phyloP scores from a whole-genome alignment of 495 filamentous ascomycete species.

The Podospora tetraspora region DNA sequence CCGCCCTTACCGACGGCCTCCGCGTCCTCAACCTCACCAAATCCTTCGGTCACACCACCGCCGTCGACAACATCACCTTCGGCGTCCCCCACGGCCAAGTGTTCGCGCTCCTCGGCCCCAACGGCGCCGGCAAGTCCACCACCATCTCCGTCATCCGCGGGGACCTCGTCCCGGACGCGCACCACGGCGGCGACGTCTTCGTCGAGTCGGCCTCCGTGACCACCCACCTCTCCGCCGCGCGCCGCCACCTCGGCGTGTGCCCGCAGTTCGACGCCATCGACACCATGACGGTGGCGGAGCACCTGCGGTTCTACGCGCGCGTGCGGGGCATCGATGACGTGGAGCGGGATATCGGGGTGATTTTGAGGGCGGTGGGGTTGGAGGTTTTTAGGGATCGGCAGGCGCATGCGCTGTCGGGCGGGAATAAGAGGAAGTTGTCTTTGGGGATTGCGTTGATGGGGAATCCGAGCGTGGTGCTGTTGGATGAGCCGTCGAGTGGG shows the following conservation, averaged over 20 bases:
- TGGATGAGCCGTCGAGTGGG: slow-evolving; percentile 66
- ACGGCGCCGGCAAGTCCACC: slow-evolving; percentile 83
- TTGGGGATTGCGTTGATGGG: slow-evolving; percentile 71
- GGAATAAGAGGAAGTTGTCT: slow-evolving; percentile 67
- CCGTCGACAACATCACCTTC: slow-evolving; percentile 79
- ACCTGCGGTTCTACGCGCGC: slow-evolving; percentile 69
- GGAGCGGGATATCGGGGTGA: slow-evolving; percentile 55
- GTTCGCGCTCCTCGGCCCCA: slow-evolving; percentile 81
- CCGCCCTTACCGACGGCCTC: slow-evolving; percentile 57
- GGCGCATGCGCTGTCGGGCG: slow-evolving; percentile 63
- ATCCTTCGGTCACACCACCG: slow-evolving; percentile 61
- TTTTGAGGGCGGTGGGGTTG: slow-evolving; percentile 57
- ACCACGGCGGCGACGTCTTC: slow-evolving; percentile 59
- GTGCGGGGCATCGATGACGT: slow-evolving; percentile 60
- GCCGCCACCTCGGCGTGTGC: slow-evolving; percentile 70
- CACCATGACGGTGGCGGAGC: slow-evolving; percentile 64
- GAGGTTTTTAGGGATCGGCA: slow-evolving; percentile 54
- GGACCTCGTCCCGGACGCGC: slow-evolving; percentile 61
- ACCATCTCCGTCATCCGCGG: slow-evolving; percentile 80
- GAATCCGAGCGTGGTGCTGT: slow-evolving; percentile 63
- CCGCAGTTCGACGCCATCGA: slow-evolving; percentile 69
- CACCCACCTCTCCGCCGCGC: slow-evolving; percentile 57
- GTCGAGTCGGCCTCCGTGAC: slow-evolving; percentile 68
- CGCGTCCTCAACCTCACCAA: slow-evolving; percentile 73
- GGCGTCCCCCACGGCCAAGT: slow-evolving; percentile 70